Base-by-base conservation (phyloP, 1,284 basidiomycete species). In the Austroboletus niveus region DNA sequence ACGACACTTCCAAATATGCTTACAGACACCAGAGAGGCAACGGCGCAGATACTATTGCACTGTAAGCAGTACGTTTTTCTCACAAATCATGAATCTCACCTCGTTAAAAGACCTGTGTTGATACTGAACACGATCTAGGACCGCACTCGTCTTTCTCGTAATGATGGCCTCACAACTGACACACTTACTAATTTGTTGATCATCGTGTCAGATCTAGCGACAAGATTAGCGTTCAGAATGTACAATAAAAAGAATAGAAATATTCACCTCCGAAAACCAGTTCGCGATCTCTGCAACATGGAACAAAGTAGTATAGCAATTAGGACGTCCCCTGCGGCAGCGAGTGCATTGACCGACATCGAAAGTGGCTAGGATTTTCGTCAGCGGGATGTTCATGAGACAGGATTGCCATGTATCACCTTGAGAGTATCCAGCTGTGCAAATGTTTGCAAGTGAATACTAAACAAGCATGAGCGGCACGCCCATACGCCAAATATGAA, bases 301-400 rank as follows among this genome's bases (percentile, higher is more conserved):
- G 59, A 68, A 60, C 79, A 81, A 30, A 85, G 73, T 17, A 72
- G 69, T 11, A 60, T 61, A 0, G 83, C 78, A 41, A 85, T 84
- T 31, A 80, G 59, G 11, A 82, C 68, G 50, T 85, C 82, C 4
- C 78, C 76, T 2, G 73, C 77, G 0, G 79, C 81, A 0, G 81
- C 76, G 12, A 81, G 68, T 0, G 71, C 75, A 57, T 84, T 85
- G 47, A 84, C 73, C 30, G 73, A 54, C 57, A 80, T 77, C 0
- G 82, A 81, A 12, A 84, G 68, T 5, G 60, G 57, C 63, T 65
- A 30, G 10, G 8, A 1, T 5, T n/a, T 5, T n/a, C 14, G 29
- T 66, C 38, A 60, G 53, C 22, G 15, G 11, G 32, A 24, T 11
- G 22, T 22, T 14, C n/a, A 34, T 12, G 30, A 17, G 30, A 24